phyloP scores from a whole-genome alignment of 2,329 filamentous ascomycete genomes.

The Xylariaceae sp. region DNA sequence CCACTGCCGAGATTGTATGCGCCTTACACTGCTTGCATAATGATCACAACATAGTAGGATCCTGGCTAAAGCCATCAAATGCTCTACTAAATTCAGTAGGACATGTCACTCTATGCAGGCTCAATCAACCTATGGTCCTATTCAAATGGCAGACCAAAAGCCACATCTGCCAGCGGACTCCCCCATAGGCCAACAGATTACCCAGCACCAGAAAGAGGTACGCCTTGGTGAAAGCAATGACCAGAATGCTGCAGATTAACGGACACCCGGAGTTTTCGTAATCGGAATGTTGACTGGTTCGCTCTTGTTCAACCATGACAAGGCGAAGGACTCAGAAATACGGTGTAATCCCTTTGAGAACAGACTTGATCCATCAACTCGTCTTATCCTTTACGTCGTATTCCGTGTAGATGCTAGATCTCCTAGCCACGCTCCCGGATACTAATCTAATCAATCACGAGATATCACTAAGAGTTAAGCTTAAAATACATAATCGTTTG shows the following conservation, averaged over 20 bases:
- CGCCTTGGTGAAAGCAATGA: background rate
- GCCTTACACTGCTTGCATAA: background rate
- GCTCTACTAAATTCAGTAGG: background rate
- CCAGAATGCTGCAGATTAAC: background rate
- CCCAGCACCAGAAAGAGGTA: background rate
- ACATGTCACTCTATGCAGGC: background rate
- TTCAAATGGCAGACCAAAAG: background rate
- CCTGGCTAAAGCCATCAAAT: background rate
- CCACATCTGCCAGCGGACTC: background rate
- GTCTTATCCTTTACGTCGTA: too few species aligned
- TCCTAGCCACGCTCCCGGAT: background rate
- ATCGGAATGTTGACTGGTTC: background rate
- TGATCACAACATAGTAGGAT: background rate
- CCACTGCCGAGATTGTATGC: background rate
- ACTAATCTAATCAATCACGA: too few species aligned
- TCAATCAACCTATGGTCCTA: background rate
- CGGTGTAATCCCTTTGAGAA: background rate
- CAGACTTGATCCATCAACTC: background rate
- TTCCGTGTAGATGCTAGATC: background rate
- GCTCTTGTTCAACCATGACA: background rate
- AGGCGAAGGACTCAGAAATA: background rate
- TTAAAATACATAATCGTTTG: too few species aligned
- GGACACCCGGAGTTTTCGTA: background rate
- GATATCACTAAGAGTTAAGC: too few species aligned
- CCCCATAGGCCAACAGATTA: background rate